Conservation (phyloP, 169 alveolate genomes). For the Plasmodium gallinaceum region DNA sequence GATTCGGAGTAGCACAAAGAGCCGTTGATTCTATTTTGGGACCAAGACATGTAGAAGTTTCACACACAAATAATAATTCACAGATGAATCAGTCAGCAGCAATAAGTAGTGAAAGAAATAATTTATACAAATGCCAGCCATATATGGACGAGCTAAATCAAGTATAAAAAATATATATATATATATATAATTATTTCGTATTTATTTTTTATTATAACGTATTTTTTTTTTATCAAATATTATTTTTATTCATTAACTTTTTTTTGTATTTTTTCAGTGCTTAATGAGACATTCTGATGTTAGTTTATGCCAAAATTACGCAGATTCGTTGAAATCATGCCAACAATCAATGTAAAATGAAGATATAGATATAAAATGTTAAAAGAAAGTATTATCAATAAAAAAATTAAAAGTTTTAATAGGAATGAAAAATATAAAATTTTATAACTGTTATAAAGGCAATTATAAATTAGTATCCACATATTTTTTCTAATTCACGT, state of each 20-base stretch:
- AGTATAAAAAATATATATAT: constrained; percentile 14
- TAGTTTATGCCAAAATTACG: constrained; percentile 74
- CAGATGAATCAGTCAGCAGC: constrained; percentile 60
- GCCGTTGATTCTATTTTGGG: constrained; percentile 76
- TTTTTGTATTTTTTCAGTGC: constrained; percentile 31
- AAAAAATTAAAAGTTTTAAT: not conserved
- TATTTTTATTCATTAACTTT: not conserved
- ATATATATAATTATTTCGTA: not conserved
- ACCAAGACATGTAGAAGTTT: constrained; percentile 76
- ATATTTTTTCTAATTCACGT: too few relatives aligned
- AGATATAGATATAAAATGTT: not conserved
- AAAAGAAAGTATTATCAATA: not conserved
- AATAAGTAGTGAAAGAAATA: constrained; percentile 45
- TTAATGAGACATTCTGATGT: constrained; percentile 70
- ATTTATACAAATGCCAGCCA: constrained; percentile 36
- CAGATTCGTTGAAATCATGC: constrained; percentile 73
- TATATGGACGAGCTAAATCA: constrained; percentile 65
- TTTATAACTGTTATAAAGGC: too few relatives aligned
- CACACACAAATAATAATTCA: constrained; percentile 51
- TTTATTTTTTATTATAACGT: not conserved
- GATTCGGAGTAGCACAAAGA: constrained; percentile 79
- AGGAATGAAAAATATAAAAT: not conserved
- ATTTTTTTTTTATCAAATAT: not conserved
- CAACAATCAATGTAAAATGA: constrained; percentile 64
- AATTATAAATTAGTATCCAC: too few relatives aligned